Conservation (phyloP, 2,329 filamentous ascomycete genomes). For the Pochonia chlamydosporia region DNA sequence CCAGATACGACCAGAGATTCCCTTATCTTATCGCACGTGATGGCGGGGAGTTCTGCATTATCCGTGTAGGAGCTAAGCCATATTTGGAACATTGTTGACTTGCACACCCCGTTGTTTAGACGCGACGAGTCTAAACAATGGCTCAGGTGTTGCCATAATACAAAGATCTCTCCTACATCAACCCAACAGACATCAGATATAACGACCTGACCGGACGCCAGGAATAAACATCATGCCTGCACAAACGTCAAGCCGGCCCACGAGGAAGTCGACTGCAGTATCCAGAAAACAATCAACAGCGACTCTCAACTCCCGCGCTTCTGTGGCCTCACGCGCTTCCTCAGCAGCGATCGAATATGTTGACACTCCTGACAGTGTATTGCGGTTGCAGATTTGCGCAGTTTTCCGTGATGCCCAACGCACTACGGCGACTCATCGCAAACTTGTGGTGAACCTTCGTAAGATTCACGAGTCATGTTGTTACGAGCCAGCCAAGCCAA, state of each 20-base stretch:
- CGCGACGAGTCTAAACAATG: slow-evolving; percentile 23
- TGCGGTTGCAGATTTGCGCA: slow-evolving; percentile 68
- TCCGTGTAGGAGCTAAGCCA: slow-evolving; percentile 17
- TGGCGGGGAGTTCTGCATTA: slow-evolving; percentile 14
- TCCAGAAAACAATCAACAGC: slow-evolving; percentile 34
- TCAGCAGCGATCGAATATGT: slow-evolving; percentile 66
- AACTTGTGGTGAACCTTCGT: slow-evolving; percentile 78
- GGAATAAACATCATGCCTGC: slow-evolving; percentile 38
- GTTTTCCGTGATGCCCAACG: slow-evolving; percentile 80
- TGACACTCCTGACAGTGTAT: slow-evolving; percentile 63
- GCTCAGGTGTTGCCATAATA: neutral
- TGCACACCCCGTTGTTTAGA: slow-evolving; percentile 13
- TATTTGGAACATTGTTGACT: slow-evolving; percentile 28
- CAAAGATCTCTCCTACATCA: neutral
- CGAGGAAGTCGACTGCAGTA: slow-evolving; percentile 36
- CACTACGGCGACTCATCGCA: slow-evolving; percentile 84
- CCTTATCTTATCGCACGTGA: slow-evolving; percentile 30
- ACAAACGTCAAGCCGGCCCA: slow-evolving; percentile 40
- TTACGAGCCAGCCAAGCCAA: slow-evolving; percentile 52
- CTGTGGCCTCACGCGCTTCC: slow-evolving; percentile 41
- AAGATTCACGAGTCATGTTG: slow-evolving; percentile 87
- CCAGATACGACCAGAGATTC: neutral
- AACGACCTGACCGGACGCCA: neutral
- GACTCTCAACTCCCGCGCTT: slow-evolving; percentile 33
- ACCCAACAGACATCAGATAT: neutral